Percentiles rank a stretch among this genome's conserved stretches.
phyloP scores from a whole-genome alignment of 2,329 filamentous ascomycete species.

The Fusarium tricinctum region DNA sequence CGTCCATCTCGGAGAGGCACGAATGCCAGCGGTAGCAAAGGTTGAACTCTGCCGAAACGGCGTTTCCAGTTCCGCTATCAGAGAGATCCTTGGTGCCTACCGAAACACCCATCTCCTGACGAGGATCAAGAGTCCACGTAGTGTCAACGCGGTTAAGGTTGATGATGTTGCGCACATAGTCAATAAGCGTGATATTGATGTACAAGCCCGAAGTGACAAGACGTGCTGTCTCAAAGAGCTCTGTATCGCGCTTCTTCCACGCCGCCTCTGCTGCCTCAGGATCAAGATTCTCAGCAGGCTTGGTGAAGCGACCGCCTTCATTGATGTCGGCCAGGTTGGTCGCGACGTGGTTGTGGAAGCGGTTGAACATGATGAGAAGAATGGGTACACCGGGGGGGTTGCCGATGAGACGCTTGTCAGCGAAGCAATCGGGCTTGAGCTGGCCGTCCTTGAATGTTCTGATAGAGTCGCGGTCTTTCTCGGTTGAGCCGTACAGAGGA shows the following conservation, averaged over 20 bases:
- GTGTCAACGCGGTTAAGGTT: slow-evolving; percentile 72
- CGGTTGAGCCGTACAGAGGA: slow-evolving; percentile 78
- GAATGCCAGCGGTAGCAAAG: slow-evolving; percentile 91
- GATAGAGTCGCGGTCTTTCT: slow-evolving; percentile 75
- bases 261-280: slow-evolving; percentile 64
- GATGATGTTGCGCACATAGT: slow-evolving; percentile 84
- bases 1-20: slow-evolving; percentile 79
- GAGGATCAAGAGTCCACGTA: slow-evolving; percentile 85
- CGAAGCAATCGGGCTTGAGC: slow-evolving; percentile 80
- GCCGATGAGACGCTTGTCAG: slow-evolving; percentile 77
- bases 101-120: slow-evolving; percentile 73
- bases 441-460: slow-evolving; percentile 78
- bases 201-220: slow-evolving; percentile 82
- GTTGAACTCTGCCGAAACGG: slow-evolving; percentile 90
- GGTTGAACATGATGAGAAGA: slow-evolving; percentile 82
- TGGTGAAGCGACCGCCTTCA: slow-evolving; percentile 82
- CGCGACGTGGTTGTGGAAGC: slow-evolving; percentile 90
- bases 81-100: slow-evolving; percentile 69
- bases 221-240: slow-evolving; percentile 83
- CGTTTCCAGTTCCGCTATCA: slow-evolving; percentile 81
- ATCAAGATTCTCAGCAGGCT: slow-evolving; percentile 66
- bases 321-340: slow-evolving; percentile 87
- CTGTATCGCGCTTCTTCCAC: slow-evolving; percentile 80
- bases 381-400: slow-evolving; percentile 81
- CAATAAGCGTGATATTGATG: slow-evolving; percentile 82